Base-by-base conservation (phyloP, 73 alveolate species). In the Halteria grandinella region DNA sequence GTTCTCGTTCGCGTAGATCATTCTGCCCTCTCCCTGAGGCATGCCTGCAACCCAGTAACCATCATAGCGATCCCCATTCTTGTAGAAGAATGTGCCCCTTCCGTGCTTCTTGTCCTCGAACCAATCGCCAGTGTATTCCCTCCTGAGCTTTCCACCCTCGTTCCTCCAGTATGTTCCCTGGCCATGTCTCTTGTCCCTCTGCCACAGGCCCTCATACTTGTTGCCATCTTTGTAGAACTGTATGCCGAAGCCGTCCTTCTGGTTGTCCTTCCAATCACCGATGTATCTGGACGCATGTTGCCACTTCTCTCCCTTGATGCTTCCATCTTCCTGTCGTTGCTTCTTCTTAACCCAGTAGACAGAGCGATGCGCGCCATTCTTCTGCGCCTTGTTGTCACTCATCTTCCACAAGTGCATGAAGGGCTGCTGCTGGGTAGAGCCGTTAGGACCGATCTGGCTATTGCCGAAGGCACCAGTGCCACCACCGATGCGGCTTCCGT, bases 51-150 rank as follows among this genome's bases (percentile, higher is more conserved):
- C 91, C 99, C 99, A 96, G 75, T 86, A 94, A 17, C 99, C 99
- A 93, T 96, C 99, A 85, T 96, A 96, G 52, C 98, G 85, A 79
- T 96, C 96, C 20, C 98, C 98, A 76, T 96, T 92, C 49, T 86
- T 83, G 62, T 86, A 96, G 72, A 94, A 91, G 92, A 85, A 92
- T 15, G 95, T 90, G 32, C 99, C 99, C 80, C 93, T 90, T 4
- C 99, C 99, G 59, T 97, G 93, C 80, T 89, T 93, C 75, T 82
- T 96, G 83, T 95, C 98, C 75, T 96, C 89, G 58, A 85, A 81
- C 98, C 98, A 96, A 77, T 95, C 99, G 0, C 99, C 99, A 31
- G 98, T 95, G 80, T 96, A 96, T 70, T 91, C 97, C 75, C 97
- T 88, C 79, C 94, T 90, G 54, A 89, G 63, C 75, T 73, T 64